A percentile compares a stretch with the other conserved stretches of the same genome.
Evolutionary conservation across 2,329 filamentous ascomycete genomes (phyloP).

Genomic region (Neonectria sp.): DNA sequence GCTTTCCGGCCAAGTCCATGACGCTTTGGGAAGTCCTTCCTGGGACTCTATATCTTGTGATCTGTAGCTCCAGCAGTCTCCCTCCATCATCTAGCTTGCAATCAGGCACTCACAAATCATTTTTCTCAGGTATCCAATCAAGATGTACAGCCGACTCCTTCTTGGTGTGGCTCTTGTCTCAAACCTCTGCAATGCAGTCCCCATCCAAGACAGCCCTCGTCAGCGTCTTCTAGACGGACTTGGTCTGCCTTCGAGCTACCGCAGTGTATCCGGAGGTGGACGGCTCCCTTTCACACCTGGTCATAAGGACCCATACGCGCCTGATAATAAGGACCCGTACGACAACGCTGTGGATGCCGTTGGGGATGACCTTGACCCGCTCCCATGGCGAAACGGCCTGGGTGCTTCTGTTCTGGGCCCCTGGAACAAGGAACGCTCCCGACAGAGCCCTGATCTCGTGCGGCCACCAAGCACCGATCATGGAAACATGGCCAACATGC

Average conservation of each 20-base stretch:
- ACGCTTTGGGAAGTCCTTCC: constrained; percentile 8
- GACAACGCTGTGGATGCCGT: constrained; percentile 75
- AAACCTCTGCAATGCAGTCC: constrained; percentile 37
- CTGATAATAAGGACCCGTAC: constrained; percentile 71
- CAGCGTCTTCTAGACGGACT: constrained; percentile 68
- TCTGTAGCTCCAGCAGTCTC: constrained; percentile 19
- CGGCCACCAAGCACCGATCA: constrained; percentile 82
- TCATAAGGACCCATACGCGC: constrained; percentile 72
- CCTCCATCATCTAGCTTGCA: constrained; percentile 6
- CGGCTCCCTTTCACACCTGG: constrained; percentile 71
- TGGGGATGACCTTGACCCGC: constrained; percentile 72
- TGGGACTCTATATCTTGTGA: constrained; percentile 25
- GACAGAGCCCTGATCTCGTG: constrained; percentile 80
- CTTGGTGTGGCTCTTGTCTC: constrained; percentile 30
- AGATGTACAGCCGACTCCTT: constrained; percentile 37
- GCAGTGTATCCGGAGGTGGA: constrained; percentile 50
- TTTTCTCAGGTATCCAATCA: constrained; percentile 11
- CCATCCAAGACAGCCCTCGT: constrained; percentile 65
- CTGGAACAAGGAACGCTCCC: constrained; percentile 76
- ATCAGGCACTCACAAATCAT: background rate
- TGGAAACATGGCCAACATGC: constrained; percentile 79
- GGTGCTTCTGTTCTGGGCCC: constrained; percentile 79
- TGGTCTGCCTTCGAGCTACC: constrained; percentile 61
- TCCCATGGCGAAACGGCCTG: constrained; percentile 75
- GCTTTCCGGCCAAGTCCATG: background rate